Evolutionary conservation across 768 basidiomycete species (phyloP), one percentile per base, ranked within the genome.

Genomic region (Boletus tylopilopsis): DNA sequence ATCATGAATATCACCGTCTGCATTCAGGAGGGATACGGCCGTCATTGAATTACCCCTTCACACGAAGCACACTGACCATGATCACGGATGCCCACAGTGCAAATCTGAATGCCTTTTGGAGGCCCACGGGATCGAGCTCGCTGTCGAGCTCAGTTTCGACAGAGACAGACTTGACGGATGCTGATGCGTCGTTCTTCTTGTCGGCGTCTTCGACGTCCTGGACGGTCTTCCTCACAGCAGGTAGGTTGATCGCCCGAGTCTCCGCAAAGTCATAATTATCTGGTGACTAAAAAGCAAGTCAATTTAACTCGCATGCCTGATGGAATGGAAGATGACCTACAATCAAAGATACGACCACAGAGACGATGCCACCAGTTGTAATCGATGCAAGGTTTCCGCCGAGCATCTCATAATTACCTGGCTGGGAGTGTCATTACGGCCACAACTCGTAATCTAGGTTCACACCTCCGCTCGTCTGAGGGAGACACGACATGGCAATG

Each of bases 351-450:
- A 76, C 68, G 4, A 68, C 71, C 21, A 82, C 74, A 2, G 91
- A 78, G 54, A 96, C 73, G 47, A 96, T 84, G 4, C 78, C 90
- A 8, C 91, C 90, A 11, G 88, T 74, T 23, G 80, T 85, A 55
- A 94, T 89, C 2, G 90, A 84, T 2, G 84, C 85, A n/a, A 95
- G 71, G 68, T 94, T 94, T 3, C 94, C 94, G 0, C 90, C 84
- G 13, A 96, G 75, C 91, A 96, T 94, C 60, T 80, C 77, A 48
- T 74, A 73, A 63, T 81, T 77, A 18, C 72, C 75, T 67, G 49
- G 42, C 45, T 32, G 27, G 2, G 36, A 23, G 30, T 13, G 16
- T 53, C 36, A 54, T 19, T 16, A 13, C 33, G 3, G 16, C 13
- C 25, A n/a, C n/a, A n/a, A n/a, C n/a, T n/a, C 18, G 27, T 73